A percentile compares a stretch with the other conserved stretches of the same genome.
Evolutionary conservation across 495 filamentous ascomycete genomes (phyloP).

Genomic region (Penicillium silybi): DNA sequence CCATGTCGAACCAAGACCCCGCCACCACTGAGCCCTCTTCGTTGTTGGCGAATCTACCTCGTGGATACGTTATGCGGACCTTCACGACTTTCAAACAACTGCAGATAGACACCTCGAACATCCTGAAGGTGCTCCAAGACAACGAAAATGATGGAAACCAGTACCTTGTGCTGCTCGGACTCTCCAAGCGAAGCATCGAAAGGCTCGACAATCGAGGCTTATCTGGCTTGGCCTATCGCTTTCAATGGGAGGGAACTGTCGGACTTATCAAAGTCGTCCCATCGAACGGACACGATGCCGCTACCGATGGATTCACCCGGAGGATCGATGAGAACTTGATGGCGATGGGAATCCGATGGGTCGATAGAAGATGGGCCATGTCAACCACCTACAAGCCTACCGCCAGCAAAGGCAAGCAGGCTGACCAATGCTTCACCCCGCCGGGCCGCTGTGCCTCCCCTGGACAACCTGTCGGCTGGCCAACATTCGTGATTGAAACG

Average conservation of each 20-base stretch:
- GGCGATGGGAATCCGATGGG: not conserved
- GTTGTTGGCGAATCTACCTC: too few species aligned
- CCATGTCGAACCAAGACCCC: too few species aligned
- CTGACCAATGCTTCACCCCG: not conserved
- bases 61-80: too few species aligned
- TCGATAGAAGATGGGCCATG: not conserved
- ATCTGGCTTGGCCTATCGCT: not conserved
- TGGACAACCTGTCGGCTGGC: constrained; percentile 8
- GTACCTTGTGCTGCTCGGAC: not conserved
- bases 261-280: not conserved
- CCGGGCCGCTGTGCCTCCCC: not conserved
- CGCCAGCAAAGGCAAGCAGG: not conserved
- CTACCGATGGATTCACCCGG: not conserved
- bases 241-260: not conserved
- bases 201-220: not conserved
- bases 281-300: not conserved
- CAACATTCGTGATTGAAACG: constrained; percentile 31
- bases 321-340: not conserved
- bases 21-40: too few species aligned
- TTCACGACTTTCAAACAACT: too few species aligned
- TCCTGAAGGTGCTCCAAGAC: too few species aligned
- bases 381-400: not conserved
- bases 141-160: not conserved
- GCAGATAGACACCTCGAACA: too few species aligned
- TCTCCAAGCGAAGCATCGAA: not conserved